These are phyloP conservation scores for Ophiostoma ulmi DNA, from an alignment of 2,329 filamentous ascomycete genomes.

Conservation along the genomic window DNA sequence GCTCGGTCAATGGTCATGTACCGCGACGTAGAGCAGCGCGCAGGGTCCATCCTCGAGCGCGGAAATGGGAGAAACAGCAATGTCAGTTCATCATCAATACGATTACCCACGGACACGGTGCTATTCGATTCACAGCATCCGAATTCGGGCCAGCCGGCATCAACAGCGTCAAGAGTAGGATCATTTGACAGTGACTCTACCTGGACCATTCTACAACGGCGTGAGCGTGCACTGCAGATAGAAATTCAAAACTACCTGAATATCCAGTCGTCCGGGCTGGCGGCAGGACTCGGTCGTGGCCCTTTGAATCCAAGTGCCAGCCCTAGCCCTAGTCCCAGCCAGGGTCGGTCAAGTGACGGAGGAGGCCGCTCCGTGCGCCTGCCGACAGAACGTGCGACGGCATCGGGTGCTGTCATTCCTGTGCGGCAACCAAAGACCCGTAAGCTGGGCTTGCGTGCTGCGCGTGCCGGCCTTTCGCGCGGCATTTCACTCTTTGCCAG, in stretches of 20 bases:
- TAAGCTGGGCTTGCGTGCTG: conserved; percentile 54
- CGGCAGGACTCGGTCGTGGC: conserved; percentile 36
- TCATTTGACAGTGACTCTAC: conserved; percentile 37
- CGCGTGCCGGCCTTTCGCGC: conserved; percentile 59
- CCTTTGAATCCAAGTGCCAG: conserved; percentile 24
- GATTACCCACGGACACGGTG: conserved; percentile 34
- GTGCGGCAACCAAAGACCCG: conserved; percentile 53
- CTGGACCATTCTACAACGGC: conserved; percentile 45
- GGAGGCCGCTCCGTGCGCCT: conserved; percentile 38
- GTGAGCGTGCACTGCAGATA: conserved; percentile 43
- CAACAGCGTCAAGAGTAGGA: conserved; percentile 16
- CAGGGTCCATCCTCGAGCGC: conserved; percentile 1
- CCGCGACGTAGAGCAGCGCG: conserved; percentile 33
- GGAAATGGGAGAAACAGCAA: conserved; percentile 9
- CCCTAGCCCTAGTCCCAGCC: conserved; percentile 20
- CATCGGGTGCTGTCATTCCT: conserved; percentile 51
- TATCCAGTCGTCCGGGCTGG: conserved; percentile 44
- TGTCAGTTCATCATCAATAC: conserved; percentile 28
- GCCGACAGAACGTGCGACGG: conserved; percentile 29
- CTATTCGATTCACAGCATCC: conserved; percentile 36
- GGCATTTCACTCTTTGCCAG: conserved; percentile 60
- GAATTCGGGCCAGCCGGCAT: not conserved
- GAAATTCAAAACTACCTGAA: conserved; percentile 48
- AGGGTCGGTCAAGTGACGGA: conserved; percentile 35
- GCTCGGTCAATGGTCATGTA: conserved; percentile 40